Evolutionary conservation across 176 grass and related monocot species (phyloP), one percentile per base, ranked within the genome.

Genomic region (Secale cereale): DNA sequence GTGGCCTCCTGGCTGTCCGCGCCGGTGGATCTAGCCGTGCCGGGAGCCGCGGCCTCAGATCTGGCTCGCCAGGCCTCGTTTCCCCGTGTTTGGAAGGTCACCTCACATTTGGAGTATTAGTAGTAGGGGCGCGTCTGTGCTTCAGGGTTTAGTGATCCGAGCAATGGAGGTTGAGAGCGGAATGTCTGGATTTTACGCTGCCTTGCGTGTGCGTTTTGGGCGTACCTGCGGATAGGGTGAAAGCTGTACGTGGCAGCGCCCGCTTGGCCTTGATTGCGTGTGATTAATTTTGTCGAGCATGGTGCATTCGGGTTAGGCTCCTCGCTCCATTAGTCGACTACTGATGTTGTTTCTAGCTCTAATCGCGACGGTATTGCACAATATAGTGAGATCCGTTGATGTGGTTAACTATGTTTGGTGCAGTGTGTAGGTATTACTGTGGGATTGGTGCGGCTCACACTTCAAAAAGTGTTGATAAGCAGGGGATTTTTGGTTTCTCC

Each of bases 141-240:
- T 80, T 83, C 86, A 84, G 85, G 85, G 65, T 79, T 90, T 83
- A 86, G 87, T 59, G 70, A 70, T 26, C 36, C 10, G 22, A 8
- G 25, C 60, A 65, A 3, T 35, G 73, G 72, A 77, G 54, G 73
- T 19, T 57, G 9, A 3, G 59, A 19, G 39, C 10, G 39, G 30
- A 65, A 39, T 86, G n/a, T 28, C 20, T 69, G 69, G 11, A 13
- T 60, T 52, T 52, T 9, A n/a, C 37, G 25, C 29, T 79, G 32
- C 57, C 15, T 83, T 9, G 26, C 35, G 7, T 28, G 45, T 40
- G 7, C 82, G 28, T 78, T 62, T 22, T 60, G n/a, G n/a, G 48
- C 20, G 39, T 52, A 52, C 5, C 13, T 19, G 27, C 28, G 32
- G 28, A 8, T 65, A 46, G 16, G 4, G 32, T 17, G 59, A 1